These are phyloP conservation scores for Fusarium pseudonygamai DNA, from an alignment of 2,329 filamentous ascomycete species.

Conservation along the genomic window DNA sequence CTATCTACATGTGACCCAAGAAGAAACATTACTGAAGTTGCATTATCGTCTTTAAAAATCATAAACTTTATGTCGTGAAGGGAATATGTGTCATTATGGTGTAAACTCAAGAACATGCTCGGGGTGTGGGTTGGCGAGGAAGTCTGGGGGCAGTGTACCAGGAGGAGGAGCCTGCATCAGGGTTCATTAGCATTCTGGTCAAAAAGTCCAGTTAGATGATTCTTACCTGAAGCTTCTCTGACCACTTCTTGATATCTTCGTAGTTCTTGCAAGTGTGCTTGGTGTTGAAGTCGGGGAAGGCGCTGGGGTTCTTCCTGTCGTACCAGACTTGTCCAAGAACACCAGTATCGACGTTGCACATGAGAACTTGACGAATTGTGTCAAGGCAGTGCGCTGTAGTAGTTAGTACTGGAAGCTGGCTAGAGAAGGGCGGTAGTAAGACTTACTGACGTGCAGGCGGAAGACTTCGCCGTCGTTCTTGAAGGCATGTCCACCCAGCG, in stretches of 20 bases:
- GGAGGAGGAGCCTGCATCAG: constrained; percentile 29
- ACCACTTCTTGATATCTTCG: constrained; percentile 63
- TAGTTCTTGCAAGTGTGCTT: constrained; percentile 68
- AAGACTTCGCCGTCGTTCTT: constrained; percentile 64
- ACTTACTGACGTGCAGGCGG: constrained; percentile 65
- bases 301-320: constrained; percentile 53
- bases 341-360: constrained; percentile 69
- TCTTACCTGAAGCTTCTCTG: constrained; percentile 59
- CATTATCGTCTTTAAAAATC: not conserved
- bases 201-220: fast-evolving
- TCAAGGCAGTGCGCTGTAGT: constrained; percentile 64
- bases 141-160: constrained; percentile 27
- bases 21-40: not conserved
- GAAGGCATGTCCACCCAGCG: constrained; percentile 61
- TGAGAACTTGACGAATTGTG: constrained; percentile 68
- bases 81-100: constrained; percentile 6
- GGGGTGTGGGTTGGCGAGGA: constrained; percentile 6
- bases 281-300: constrained; percentile 71
- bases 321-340: constrained; percentile 71
- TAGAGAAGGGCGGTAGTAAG: not conserved
- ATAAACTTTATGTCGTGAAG: fast-evolving
- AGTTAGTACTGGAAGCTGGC: not conserved
- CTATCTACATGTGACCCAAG: not conserved
- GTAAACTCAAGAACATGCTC: constrained; percentile 26
- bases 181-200: not conserved